Evolutionary conservation across 768 basidiomycete species (phyloP).

Genomic region (Serendipita sp.): DNA sequence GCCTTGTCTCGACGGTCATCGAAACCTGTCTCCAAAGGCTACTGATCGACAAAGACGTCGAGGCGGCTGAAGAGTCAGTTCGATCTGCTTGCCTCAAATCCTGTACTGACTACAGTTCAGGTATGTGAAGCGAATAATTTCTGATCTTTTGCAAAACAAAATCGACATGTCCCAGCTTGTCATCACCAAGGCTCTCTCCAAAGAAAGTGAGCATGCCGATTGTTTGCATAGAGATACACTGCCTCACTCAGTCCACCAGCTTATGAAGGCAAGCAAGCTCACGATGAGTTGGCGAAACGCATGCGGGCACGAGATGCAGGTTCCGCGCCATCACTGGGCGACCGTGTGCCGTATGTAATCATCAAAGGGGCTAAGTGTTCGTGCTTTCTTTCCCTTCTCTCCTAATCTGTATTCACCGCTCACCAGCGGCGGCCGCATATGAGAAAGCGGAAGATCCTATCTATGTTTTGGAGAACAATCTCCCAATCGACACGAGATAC

Average conservation of each 20-base stretch:
- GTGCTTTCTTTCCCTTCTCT: not conserved
- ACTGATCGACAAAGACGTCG: slow-evolving; percentile 88
- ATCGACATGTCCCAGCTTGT: slow-evolving; percentile 98
- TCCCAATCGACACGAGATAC: slow-evolving; percentile 96
- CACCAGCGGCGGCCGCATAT: slow-evolving; percentile 84
- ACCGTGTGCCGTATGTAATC: slow-evolving; percentile 98
- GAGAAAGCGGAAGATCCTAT: slow-evolving; percentile 98
- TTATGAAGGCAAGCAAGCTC: slow-evolving; percentile 90
- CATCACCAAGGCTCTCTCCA: slow-evolving; percentile 93
- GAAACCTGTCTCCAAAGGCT: slow-evolving; percentile 97
- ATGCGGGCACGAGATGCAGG: slow-evolving; percentile 96
- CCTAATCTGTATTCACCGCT: not conserved
- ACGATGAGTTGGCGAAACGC: slow-evolving; percentile 85
- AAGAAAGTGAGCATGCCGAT: slow-evolving; percentile 36
- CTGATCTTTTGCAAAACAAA: slow-evolving; percentile 90
- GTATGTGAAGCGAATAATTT: slow-evolving; percentile 85
- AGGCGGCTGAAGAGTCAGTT: slow-evolving; percentile 81
- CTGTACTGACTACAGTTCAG: slow-evolving; percentile 24
- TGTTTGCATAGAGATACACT: not conserved
- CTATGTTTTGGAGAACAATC: slow-evolving; percentile 93
- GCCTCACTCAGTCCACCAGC: slow-evolving; percentile 30
- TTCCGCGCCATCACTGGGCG: slow-evolving; percentile 93
- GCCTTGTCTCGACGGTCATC: slow-evolving; percentile 95
- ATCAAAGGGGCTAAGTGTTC: slow-evolving; percentile 87
- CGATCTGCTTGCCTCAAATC: not conserved